Evolutionary conservation across 148 eudicot genomes (phyloP), one percentile per base, ranked within the genome.

Genomic region (Silene latifolia): DNA sequence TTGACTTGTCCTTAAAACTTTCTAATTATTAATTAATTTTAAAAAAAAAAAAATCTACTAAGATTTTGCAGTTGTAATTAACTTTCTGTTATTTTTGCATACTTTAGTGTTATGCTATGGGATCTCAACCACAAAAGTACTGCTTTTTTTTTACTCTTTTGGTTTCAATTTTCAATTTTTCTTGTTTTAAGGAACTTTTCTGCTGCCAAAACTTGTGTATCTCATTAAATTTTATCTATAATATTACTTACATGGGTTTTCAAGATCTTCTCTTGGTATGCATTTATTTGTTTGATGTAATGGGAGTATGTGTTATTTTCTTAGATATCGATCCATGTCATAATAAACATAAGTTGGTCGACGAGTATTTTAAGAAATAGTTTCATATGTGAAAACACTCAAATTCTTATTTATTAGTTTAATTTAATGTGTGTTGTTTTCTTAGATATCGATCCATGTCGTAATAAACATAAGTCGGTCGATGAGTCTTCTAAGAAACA

Each of bases 1-100:
- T 89, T 86, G 94, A 89, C 79, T 80, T 89, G 86, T 88, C 93
- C 47, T 87, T 89, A 46, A 89, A 87, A 85, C 93, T 89, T 77
- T 81, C 76, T 51, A 66, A 15, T 61, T 77, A 69, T 21, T 53
- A 67, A 58, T 7, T 53, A 12, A 3, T 62, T 27, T 13, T 1
- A 8, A 11, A 24, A 20, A 20, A 20, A 9, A 48, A 23, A 70
- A 69, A 60, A 19, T 60, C 29, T 23, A 7, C 58, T 56, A 67
- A 54, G 78, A 64, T 48, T 73, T 69, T 60, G 35, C 39, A 81
- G 74, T 78, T 57, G 56, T 76, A 46, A 65, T 54, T 39, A 63
- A 76, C 79, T 63, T 80, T 80, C 81, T 80, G 82, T 86, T 74
- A 71, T 76, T 4, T 71, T 75, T 48, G 35, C 76, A 77, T 58